These are phyloP conservation scores for Spencermartinsiella europaea DNA, from an alignment of 805 yeast genomes.

Conservation along the genomic window DNA sequence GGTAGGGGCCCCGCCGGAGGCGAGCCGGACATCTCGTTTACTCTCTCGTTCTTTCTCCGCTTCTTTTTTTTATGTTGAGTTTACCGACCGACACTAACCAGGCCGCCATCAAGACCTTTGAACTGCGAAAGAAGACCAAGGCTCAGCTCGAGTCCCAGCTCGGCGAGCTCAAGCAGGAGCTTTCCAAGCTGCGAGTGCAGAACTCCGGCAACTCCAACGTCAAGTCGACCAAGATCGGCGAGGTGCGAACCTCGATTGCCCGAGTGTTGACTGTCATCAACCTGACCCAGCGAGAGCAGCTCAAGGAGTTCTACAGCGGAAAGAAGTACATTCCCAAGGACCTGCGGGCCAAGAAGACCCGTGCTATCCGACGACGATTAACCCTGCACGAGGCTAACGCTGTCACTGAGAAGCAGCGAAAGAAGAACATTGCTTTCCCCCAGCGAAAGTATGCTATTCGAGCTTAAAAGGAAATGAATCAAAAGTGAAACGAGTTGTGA, in stretches of 20 bases:
- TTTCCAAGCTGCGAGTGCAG: constrained; percentile 94
- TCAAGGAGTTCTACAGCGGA: constrained; percentile 86
- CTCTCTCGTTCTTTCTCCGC: no score
- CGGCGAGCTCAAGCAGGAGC: constrained; percentile 93
- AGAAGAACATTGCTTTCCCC: constrained; percentile 95
- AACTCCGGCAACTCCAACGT: constrained; percentile 74
- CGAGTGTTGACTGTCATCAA: constrained; percentile 95
- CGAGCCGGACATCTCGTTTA: background rate
- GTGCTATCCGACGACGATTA: constrained; percentile 98
- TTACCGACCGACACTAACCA: background rate
- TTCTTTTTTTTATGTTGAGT: no score
- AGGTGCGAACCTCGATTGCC: constrained; percentile 98
- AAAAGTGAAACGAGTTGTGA: constrained; percentile 1
- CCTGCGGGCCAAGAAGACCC: constrained; percentile 98
- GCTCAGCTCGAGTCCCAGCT: constrained; percentile 92
- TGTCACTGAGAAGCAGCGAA: constrained; percentile 83
- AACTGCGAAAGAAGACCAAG: constrained; percentile 95
- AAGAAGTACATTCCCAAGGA: constrained; percentile 93
- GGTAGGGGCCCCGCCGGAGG: background rate
- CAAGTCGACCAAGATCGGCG: constrained; percentile 84
- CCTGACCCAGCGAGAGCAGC: constrained; percentile 93
- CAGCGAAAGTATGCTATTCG: constrained; percentile 97
- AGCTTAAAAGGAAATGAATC: constrained; percentile 52
- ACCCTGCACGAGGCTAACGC: constrained; percentile 78
- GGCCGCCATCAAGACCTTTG: constrained; percentile 69